phyloP scores from a whole-genome alignment of 2,329 filamentous ascomycete genomes.

The Ophiostoma perfectum region DNA sequence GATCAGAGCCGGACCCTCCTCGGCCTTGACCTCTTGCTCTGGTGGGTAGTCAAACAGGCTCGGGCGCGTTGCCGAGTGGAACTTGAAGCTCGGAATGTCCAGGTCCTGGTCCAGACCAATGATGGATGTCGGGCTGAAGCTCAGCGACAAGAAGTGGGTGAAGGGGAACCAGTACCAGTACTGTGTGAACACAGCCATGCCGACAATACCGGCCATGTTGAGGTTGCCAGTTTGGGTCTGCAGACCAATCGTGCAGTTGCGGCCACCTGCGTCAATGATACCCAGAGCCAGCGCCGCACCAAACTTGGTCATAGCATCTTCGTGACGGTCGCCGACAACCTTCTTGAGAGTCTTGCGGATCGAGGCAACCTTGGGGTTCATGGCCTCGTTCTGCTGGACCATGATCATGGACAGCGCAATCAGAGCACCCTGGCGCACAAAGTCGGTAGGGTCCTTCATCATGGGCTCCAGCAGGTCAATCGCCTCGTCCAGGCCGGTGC shows the following conservation, averaged over 20 bases:
- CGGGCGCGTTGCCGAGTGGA: constrained; percentile 88
- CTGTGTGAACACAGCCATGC: constrained; percentile 96
- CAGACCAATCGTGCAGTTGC: constrained; percentile 96
- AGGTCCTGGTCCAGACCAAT: constrained; percentile 92
- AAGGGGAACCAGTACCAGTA: constrained; percentile 99
- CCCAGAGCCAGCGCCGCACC: constrained; percentile 89
- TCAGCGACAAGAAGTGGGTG: constrained; percentile 92
- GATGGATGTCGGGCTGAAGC: constrained; percentile 93
- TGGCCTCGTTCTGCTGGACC: constrained; percentile 97
- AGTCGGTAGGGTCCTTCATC: constrained; percentile 99
- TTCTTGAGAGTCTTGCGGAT: constrained; percentile 93
- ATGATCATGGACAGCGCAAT: constrained; percentile 97
- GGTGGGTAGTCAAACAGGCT: constrained; percentile 98
- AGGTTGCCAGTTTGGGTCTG: constrained; percentile 98
- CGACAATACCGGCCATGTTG: constrained; percentile 97
- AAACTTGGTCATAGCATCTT: constrained; percentile 99
- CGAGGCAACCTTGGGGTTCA: constrained; percentile 91
- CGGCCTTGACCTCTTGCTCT: constrained; percentile 89
- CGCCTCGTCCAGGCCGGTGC: constrained; percentile 90
- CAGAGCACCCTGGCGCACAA: constrained; percentile 91
- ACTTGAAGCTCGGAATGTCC: constrained; percentile 89
- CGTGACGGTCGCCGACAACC: constrained; percentile 88
- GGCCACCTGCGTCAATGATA: constrained; percentile 95
- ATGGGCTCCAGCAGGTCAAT: constrained; percentile 96
- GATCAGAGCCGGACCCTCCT: constrained; percentile 88